Evolutionary conservation across 1,139 yeast species (phyloP).

Genomic region (Suhomyces panamericanus): DNA sequence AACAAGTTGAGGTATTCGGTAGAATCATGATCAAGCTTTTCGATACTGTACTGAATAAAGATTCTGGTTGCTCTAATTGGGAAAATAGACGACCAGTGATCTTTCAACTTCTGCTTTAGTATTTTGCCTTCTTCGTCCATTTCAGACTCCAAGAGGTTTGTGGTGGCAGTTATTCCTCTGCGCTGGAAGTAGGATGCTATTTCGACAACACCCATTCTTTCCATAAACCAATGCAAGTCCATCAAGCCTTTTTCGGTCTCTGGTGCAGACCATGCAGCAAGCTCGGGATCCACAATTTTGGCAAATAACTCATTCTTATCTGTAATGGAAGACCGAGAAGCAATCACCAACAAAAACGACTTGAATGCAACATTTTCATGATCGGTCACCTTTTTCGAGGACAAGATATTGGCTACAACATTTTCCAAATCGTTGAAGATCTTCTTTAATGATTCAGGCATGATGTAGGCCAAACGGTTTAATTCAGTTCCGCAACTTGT

Average conservation of each 20-base stretch:
- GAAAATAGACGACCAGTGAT: conserved; percentile 91
- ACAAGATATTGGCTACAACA: conserved; percentile 72
- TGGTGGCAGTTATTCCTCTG: conserved; percentile 74
- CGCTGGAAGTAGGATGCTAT: conserved; percentile 88
- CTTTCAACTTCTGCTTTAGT: conserved; percentile 74
- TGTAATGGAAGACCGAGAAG: conserved; percentile 76
- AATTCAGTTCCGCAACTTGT: conserved; percentile 94
- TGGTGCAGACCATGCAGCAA: conserved; percentile 90
- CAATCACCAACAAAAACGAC: conserved; percentile 86
- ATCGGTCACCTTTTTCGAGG: conserved; percentile 71
- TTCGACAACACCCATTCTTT: conserved; percentile 88
- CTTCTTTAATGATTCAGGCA: conserved; percentile 85
- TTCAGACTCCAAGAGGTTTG: conserved; percentile 70
- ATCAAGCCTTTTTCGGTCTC: conserved; percentile 84
- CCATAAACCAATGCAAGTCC: conserved; percentile 97
- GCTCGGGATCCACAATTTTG: conserved; percentile 87
- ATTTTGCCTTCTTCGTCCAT: conserved; percentile 91
- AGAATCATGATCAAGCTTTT: conserved; percentile 76
- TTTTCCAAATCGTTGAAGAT: conserved; percentile 80
- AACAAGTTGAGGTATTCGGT: conserved; percentile 73
- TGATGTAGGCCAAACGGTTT: conserved; percentile 86
- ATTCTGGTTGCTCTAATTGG: conserved; percentile 96
- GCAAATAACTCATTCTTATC: conserved; percentile 75
- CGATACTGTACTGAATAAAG: conserved; percentile 92
- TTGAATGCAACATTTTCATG: conserved; percentile 94